Percentiles rank a stretch among this genome's conserved stretches.
Conservation (phyloP, 495 filamentous ascomycete species). For the Aspergillus incahuasiensis region DNA sequence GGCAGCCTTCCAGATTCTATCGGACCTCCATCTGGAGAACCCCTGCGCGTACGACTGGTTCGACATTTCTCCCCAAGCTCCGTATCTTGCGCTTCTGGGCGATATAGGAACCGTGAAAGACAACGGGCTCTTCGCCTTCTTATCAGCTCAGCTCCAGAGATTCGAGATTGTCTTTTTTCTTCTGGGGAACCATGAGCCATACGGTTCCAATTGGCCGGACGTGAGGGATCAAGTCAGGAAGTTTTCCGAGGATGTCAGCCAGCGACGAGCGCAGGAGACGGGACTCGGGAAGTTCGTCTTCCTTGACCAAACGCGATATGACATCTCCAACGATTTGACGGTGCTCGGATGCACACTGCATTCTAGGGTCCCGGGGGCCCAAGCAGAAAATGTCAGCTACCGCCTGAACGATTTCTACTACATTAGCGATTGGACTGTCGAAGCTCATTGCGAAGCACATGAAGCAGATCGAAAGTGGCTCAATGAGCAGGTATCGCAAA, state of each 20-base stretch:
- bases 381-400: constrained; percentile 23
- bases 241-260: constrained; percentile 19
- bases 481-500: constrained; percentile 39
- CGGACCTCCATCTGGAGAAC: constrained; percentile 54
- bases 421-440: constrained; percentile 44
- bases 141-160: constrained; percentile 39
- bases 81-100: constrained; percentile 52
- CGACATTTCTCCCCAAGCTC: constrained; percentile 37
- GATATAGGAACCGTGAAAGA: constrained; percentile 50
- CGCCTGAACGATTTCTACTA: constrained; percentile 48
- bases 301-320: constrained; percentile 40
- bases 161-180: constrained; percentile 49
- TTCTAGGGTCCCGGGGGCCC: constrained; percentile 19
- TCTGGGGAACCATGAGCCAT: constrained; percentile 56
- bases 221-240: constrained; percentile 19
- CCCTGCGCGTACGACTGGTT: constrained; percentile 44
- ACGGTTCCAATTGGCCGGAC: constrained; percentile 36
- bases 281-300: constrained; percentile 41
- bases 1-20: constrained; percentile 47
- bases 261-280: background rate
- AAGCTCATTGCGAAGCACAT: constrained; percentile 37
- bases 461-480: constrained; percentile 46
- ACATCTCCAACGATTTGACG: constrained; percentile 30
- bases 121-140: constrained; percentile 36
- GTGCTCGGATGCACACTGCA: constrained; percentile 44